Evolutionary conservation across 768 basidiomycete species (phyloP).

Genomic region (Tremella mesenterica): DNA sequence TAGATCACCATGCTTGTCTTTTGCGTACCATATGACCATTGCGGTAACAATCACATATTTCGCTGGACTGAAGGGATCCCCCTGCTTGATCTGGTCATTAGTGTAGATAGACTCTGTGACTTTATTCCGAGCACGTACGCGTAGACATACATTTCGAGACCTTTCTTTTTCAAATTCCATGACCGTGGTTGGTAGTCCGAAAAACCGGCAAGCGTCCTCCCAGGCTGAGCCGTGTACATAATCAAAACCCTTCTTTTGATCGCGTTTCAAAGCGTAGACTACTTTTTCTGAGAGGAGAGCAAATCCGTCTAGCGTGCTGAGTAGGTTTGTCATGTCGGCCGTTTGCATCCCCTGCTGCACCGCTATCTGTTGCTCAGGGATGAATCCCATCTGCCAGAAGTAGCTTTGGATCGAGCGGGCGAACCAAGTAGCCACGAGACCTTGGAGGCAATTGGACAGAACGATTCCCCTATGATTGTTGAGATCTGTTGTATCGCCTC

Average conservation of each 20-base stretch:
- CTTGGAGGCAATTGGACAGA: background rate
- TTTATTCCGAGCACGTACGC: background rate
- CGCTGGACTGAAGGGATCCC: conserved; percentile 3
- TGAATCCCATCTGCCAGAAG: background rate
- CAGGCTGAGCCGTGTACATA: background rate
- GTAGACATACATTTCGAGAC: background rate
- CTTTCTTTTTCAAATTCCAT: background rate
- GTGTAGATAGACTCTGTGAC: background rate
- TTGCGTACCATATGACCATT: background rate
- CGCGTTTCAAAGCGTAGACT: background rate
- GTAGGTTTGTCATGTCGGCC: conserved; percentile 3
- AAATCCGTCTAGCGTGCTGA: background rate
- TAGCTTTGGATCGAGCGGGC: background rate
- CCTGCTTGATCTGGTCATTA: conserved; percentile 6
- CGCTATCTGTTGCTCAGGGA: conserved; percentile 7
- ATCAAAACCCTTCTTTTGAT: conserved; percentile 8
- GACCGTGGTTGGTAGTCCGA: background rate
- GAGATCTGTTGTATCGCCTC: background rate
- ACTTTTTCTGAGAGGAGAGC: background rate
- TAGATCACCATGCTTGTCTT: background rate
- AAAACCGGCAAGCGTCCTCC: conserved; percentile 1
- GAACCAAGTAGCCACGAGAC: conserved; percentile 1
- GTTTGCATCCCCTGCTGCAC: background rate
- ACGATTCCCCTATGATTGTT: conserved; percentile 8
- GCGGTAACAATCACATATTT: background rate